Base-by-base conservation (phyloP, 257 asterid genomes). In the Gentiana macrophylla region DNA sequence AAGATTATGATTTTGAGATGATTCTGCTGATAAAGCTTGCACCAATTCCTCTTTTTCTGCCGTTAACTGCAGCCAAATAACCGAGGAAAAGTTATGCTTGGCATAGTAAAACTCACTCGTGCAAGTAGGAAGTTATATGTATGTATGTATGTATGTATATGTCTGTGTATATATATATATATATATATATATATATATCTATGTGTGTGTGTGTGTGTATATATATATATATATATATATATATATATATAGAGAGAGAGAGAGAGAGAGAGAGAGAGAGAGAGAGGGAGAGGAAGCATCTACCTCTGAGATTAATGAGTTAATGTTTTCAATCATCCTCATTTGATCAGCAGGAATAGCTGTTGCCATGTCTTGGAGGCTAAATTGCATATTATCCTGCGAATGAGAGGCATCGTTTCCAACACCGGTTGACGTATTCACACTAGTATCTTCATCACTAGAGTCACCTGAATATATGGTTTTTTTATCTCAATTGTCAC, bases 341-440 rank as follows among this genome's bases (percentile, higher is more conserved):
- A 74, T 77, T 74, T 92, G 99, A 59, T 88, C 99, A 57, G 94
- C 61, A 63, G 99, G 95, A 74, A 92, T 75, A 51, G 77, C 69
- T 66, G 48, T 63, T 37, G 78, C 73, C 66, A 69, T 72, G 66
- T 75, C 78, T 49, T 77, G 82, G 56, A 75, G 78, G 62, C 59
- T 74, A 64, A 81, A 77, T 61, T 66, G 65, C 50, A 69, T 59
- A 71, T 59, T 74, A 59, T 83, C 84, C 70, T 69, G 79, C 47
- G 73, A 69, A 71, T 69, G 79, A 67, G 54, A 54, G 53, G 62
- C 60, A 36, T 57, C 74, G 24, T 24, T 24, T 24, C 24, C 24
- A 24, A 24, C 24, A 77, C 47, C 53, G 67, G 65, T 63, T 53
- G 74, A 56, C 12, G 75, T 63, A 60, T 72, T 76, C 53, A 65